These are phyloP conservation scores for Mortierella sp. DNA, from an alignment of 371 early-diverging fungal species.

Conservation along the genomic window DNA sequence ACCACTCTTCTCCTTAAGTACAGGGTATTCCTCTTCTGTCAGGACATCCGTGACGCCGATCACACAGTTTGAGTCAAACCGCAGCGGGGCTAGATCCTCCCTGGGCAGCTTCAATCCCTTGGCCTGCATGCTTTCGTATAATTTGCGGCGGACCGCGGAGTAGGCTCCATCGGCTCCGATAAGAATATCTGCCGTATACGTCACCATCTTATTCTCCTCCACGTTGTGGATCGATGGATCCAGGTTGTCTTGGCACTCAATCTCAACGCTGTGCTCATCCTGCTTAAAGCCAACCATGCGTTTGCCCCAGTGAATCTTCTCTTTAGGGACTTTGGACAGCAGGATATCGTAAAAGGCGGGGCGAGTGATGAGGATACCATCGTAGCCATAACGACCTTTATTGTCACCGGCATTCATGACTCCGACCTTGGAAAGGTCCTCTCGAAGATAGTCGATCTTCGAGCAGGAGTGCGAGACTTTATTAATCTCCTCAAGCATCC, in stretches of 20 bases:
- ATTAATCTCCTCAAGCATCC: conserved; percentile 19
- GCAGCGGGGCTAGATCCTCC: conserved; percentile 19
- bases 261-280: conserved; percentile 25
- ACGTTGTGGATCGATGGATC: background rate
- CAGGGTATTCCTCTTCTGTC: conserved; percentile 15
- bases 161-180: conserved; percentile 41
- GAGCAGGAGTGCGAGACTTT: conserved; percentile 12
- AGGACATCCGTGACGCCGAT: conserved; percentile 24
- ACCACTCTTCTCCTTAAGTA: conserved; percentile 7
- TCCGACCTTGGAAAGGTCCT: conserved; percentile 29
- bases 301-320: conserved; percentile 33
- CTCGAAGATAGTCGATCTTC: conserved; percentile 31
- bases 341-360: conserved; percentile 22
- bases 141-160: conserved; percentile 19
- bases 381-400: conserved; percentile 20
- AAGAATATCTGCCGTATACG: conserved; percentile 15
- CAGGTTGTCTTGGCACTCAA: conserved; percentile 23
- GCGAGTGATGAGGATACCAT: conserved; percentile 23
- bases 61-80: conserved; percentile 30
- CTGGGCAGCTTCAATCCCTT: conserved; percentile 13
- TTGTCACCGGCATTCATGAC: conserved; percentile 23
- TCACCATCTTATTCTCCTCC: background rate
- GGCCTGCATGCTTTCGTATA: conserved; percentile 19
- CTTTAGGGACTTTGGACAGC: conserved; percentile 26
- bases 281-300: conserved; percentile 19